phyloP scores from a whole-genome alignment of 2,329 filamentous ascomycete genomes.

The Phoma sp. region DNA sequence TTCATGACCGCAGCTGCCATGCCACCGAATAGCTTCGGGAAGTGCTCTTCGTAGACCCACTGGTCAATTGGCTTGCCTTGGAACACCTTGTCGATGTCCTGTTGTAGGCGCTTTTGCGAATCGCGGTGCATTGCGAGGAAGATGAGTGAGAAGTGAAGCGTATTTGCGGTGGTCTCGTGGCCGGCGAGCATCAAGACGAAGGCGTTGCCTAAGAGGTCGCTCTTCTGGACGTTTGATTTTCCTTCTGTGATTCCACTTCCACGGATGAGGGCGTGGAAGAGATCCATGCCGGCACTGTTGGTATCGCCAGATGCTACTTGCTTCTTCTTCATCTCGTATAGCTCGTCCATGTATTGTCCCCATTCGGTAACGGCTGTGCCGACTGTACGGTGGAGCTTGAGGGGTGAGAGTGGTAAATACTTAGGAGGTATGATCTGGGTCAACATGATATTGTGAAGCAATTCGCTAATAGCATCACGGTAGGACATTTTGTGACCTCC shows the following conservation, averaged over 20 bases:
- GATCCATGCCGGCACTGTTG: constrained; percentile 59
- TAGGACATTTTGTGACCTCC: constrained; percentile 65
- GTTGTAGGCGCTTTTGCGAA: constrained; percentile 71
- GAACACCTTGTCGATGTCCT: constrained; percentile 72
- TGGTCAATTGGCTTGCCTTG: constrained; percentile 63
- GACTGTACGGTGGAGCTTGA: constrained; percentile 61
- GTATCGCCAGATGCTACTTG: constrained; percentile 47
- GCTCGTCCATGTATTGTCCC: constrained; percentile 72
- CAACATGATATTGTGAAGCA: constrained; percentile 70
- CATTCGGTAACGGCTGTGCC: constrained; percentile 68
- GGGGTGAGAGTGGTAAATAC: constrained; percentile 58
- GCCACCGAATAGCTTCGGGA: constrained; percentile 71
- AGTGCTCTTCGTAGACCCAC: constrained; percentile 75
- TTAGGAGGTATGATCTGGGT: constrained; percentile 67
- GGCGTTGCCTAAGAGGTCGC: constrained; percentile 75
- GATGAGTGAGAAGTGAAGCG: constrained; percentile 74
- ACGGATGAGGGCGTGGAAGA: constrained; percentile 58
- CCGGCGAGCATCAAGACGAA: constrained; percentile 72
- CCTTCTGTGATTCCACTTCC: constrained; percentile 44
- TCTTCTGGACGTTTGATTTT: constrained; percentile 43
- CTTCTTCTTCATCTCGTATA: constrained; percentile 68
- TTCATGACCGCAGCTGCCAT: constrained; percentile 79
- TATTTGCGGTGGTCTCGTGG: constrained; percentile 81
- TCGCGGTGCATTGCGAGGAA: constrained; percentile 71
- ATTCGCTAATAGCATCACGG: constrained; percentile 65